A percentile compares a stretch with the other conserved stretches of the same genome.
Evolutionary conservation across 345 rosid species (phyloP).

Genomic region (Arabis alpina): DNA sequence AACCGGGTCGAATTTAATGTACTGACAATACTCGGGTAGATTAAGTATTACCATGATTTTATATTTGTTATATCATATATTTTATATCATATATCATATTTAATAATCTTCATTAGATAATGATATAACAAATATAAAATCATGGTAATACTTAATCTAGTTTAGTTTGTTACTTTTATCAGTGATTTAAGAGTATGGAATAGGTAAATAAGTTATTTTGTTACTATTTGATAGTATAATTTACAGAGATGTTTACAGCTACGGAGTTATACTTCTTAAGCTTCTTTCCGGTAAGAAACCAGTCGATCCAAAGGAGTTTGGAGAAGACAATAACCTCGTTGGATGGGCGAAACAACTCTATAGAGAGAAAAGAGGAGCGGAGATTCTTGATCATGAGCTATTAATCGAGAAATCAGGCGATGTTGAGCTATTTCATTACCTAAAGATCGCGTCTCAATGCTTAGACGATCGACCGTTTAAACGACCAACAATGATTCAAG

Average conservation of each 20-base stretch:
- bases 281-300: constrained; percentile 96
- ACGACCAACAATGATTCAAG: constrained; percentile 94
- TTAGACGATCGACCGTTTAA: constrained; percentile 85
- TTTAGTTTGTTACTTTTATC: no score
- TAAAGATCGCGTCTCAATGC: constrained; percentile 84
- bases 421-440: constrained; percentile 68
- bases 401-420: constrained; percentile 53
- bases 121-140: no score
- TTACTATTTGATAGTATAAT: no score
- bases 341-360: constrained; percentile 95
- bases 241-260: constrained; percentile 96
- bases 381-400: constrained; percentile 73
- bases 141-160: no score
- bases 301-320: constrained; percentile 76
- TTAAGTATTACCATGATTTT: no score
- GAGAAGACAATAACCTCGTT: constrained; percentile 90
- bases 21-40: no score
- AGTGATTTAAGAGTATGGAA: no score
- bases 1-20: no score
- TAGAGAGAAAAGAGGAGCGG: constrained; percentile 64
- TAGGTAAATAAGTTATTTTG: no score
- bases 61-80: no score
- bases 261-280: constrained; percentile 89
- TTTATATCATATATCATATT: no score
- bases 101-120: no score